Evolutionary conservation across 2,329 filamentous ascomycete species (phyloP), one percentile per base, ranked within the genome.

Genomic region (Diaporthe citrichinensis): DNA sequence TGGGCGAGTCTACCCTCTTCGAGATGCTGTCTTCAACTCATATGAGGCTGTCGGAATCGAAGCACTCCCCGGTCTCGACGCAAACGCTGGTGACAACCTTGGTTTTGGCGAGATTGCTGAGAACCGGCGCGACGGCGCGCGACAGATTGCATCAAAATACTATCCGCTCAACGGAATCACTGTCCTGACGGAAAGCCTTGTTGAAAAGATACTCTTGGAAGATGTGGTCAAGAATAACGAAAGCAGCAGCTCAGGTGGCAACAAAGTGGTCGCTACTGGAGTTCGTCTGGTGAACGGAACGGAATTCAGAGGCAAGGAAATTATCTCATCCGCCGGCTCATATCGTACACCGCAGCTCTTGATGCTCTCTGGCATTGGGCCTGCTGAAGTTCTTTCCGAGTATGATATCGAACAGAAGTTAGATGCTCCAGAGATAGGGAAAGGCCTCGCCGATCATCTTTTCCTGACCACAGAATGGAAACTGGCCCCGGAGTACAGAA

Each of bases 331-430:
- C 10, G 81, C 78, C 4, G 82, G 83, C 15, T 55, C 80, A 6
- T 79, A 81, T 71, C 79, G 81, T 53, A 81, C 81, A 0, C 83
- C 83, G 1, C 81, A 82, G 39, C 77, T 84, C 7, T 79, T 84
- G 5, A 80, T 82, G 74, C 78, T 83, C 9, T 82, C 80, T 36
- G 83, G 83, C 14, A 80, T 84, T 46, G 83, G 83, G 36, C 79
- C 80, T 0, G 57, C 75, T 0, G 75, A 62, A 10, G 76, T 82
- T 14, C 79, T 84, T 4, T 58, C 74, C 9, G 68, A 76, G 31
- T 76, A 78, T 49, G 73, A 74, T 36, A 82, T 84, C 49, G 76
- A 79, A 3, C 78, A 81, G 20, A 57, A 82, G 7, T 74, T 79
- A 6, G 80, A 84, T 55, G 78, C 80, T 23, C 80, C 81, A 0